Conservation (phyloP, 495 filamentous ascomycete species). For the Cercophora newfieldiana region DNA sequence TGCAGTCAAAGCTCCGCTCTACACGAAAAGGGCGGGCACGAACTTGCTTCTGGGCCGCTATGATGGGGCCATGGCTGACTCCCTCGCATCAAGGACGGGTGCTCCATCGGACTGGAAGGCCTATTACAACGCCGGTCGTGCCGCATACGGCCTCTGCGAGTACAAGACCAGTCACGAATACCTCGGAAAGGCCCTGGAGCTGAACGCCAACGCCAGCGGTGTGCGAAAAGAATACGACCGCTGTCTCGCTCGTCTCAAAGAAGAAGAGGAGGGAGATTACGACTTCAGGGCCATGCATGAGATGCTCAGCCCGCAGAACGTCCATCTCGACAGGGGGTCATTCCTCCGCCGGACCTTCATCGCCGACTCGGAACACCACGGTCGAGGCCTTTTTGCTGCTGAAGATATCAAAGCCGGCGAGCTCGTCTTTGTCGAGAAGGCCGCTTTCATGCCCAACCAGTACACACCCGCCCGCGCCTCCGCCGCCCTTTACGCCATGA, state of each 20-base stretch:
- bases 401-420: slow-evolving; percentile 50
- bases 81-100: slow-evolving; percentile 33
- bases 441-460: slow-evolving; percentile 43
- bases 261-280: slow-evolving; percentile 47
- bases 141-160: slow-evolving; percentile 48
- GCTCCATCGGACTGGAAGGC: slow-evolving; percentile 44
- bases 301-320: slow-evolving; percentile 31
- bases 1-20: slow-evolving; percentile 25
- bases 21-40: slow-evolving; percentile 50
- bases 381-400: slow-evolving; percentile 54
- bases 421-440: slow-evolving; percentile 56
- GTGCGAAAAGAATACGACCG: slow-evolving; percentile 39
- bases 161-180: slow-evolving; percentile 33
- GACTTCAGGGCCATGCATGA: slow-evolving; percentile 42
- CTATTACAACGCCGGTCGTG: slow-evolving; percentile 49
- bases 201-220: slow-evolving; percentile 31
- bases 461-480: slow-evolving; percentile 36
- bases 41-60: slow-evolving; percentile 47
- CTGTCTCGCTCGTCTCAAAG: slow-evolving; percentile 32
- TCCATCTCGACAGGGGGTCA: slow-evolving; percentile 46
- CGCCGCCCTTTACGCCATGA: slow-evolving; percentile 41
- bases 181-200: slow-evolving; percentile 36
- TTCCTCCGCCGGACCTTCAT: slow-evolving; percentile 36
- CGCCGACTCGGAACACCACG: slow-evolving; percentile 26
- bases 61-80: slow-evolving; percentile 49